Evolutionary conservation across 2,329 filamentous ascomycete species (phyloP).

Genomic region (Fusarium xylarioides): DNA sequence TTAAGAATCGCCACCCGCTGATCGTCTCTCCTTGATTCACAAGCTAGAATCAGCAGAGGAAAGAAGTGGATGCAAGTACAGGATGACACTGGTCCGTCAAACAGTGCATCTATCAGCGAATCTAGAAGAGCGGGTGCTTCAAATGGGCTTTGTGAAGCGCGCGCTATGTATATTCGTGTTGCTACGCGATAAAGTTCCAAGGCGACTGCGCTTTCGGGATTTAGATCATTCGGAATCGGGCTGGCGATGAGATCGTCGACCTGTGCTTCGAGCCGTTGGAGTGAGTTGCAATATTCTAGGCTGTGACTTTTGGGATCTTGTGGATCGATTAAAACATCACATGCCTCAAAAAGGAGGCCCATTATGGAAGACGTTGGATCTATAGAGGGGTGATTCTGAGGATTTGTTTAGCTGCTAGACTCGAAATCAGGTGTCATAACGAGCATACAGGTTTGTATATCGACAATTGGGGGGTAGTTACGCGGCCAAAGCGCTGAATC

Average conservation of each 20-base stretch:
- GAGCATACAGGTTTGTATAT: constrained; percentile 3
- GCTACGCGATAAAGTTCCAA: constrained; percentile 25
- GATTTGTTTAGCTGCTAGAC: neutral
- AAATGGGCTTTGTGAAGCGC: constrained; percentile 38
- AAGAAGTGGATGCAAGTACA: constrained; percentile 46
- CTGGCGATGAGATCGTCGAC: neutral
- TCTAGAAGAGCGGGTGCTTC: constrained; percentile 35
- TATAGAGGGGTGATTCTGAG: neutral
- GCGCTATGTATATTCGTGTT: constrained; percentile 28
- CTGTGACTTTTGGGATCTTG: constrained; percentile 13
- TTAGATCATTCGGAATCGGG: neutral
- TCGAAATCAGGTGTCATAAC: rapidly evolving
- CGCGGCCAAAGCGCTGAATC: rapidly evolving
- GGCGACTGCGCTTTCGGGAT: neutral
- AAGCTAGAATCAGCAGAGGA: constrained; percentile 47
- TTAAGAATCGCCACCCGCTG: constrained; percentile 43
- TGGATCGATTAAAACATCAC: constrained; percentile 16
- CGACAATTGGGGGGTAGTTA: neutral
- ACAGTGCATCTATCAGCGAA: constrained; percentile 25
- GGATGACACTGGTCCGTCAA: constrained; percentile 13
- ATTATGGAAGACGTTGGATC: constrained; percentile 27
- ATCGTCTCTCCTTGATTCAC: constrained; percentile 48
- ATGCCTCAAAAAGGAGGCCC: constrained; percentile 25
- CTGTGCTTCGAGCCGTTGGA: constrained; percentile 13
- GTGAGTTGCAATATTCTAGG: constrained; percentile 5